Evolutionary conservation across 257 asterid species (phyloP), one percentile per base, ranked within the genome.

Genomic region (Nicotiana paniculata): DNA sequence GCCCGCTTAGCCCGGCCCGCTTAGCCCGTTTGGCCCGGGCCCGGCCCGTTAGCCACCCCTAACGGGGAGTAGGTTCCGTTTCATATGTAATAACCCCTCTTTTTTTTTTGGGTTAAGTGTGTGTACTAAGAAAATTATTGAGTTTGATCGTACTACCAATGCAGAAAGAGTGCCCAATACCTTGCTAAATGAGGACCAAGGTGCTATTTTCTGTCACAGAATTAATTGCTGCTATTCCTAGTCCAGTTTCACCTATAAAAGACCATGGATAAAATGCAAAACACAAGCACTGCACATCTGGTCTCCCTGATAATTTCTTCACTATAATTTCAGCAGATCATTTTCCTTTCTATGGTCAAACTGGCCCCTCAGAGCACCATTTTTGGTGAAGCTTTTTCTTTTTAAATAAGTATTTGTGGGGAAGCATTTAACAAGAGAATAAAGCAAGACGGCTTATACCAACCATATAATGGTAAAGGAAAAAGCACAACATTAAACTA

Each of bases 401-500:
- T 28, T 28, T 28, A 28, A 28, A 28, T 28, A 28, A 48, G 1
- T 8, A 74, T 26, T 74, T 13, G 18, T 48, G 26, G 62, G 39
- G 62, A 51, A 26, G 61, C 24, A 48, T 48, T 24, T 2, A 46
- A 26, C 0, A 1, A 75, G 55, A 33, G 33, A 26, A n/a, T 67
- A 26, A 48, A 77, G 15, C 57, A 62, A 6, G 46, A 17, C 2
- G 15, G 43, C 58, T 54, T 43, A 39, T 26, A 70, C 1, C 18
- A 48, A 74, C 15, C 15, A 74, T 24, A 13, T 74, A 46, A 74
- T 74, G 26, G 32, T 48, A 7, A 48, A 53, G 37, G 2, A 24
- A 74, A 55, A 1, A 8, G 30, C 18, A 79, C 66, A 72, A 62
- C 37, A 67, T 46, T 82, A 87, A 70, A 43, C 77, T 3, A 70